A percentile compares a stretch with the other conserved stretches of the same genome.
phyloP scores from a whole-genome alignment of 1,284 basidiomycete genomes.

The Ceratobasidium sp. region DNA sequence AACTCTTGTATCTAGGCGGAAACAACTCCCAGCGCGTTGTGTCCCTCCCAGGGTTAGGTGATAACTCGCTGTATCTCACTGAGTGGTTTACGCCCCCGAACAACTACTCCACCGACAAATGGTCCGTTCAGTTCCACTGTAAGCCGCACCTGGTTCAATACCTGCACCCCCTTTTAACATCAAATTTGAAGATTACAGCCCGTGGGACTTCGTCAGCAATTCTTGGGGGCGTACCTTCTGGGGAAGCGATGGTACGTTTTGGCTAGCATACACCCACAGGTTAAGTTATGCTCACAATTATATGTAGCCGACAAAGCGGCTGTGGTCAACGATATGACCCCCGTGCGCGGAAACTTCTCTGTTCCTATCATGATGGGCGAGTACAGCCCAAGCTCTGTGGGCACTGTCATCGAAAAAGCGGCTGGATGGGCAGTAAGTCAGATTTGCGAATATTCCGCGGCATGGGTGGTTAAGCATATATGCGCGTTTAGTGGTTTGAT shows the following conservation, averaged over 20 bases:
- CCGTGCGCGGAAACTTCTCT: constrained; percentile 44
- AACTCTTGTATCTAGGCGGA: neutral
- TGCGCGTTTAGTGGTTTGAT: constrained; percentile 40
- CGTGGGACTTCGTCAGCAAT: constrained; percentile 44
- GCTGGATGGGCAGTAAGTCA: constrained; percentile 45
- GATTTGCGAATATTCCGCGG: neutral
- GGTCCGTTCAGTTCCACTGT: constrained; percentile 46
- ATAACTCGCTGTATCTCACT: constrained; percentile 24
- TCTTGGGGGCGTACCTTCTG: constrained; percentile 46
- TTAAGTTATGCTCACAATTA: neutral
- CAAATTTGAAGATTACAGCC: constrained; percentile 31
- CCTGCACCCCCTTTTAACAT: neutral
- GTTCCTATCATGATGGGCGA: constrained; percentile 44
- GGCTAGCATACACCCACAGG: neutral
- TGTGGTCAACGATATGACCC: constrained; percentile 31
- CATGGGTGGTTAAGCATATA: neutral
- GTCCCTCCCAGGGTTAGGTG: constrained; percentile 28
- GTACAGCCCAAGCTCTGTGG: constrained; percentile 28
- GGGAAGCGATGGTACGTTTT: constrained; percentile 42
- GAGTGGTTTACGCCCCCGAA: constrained; percentile 31
- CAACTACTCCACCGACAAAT: constrained; percentile 38
- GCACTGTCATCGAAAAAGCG: constrained; percentile 42
- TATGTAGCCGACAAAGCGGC: constrained; percentile 42
- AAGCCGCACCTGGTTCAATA: neutral
- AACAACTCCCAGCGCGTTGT: constrained; percentile 34